Evolutionary conservation across 345 rosid species (phyloP).

Genomic region (Hypericum perforatum): DNA sequence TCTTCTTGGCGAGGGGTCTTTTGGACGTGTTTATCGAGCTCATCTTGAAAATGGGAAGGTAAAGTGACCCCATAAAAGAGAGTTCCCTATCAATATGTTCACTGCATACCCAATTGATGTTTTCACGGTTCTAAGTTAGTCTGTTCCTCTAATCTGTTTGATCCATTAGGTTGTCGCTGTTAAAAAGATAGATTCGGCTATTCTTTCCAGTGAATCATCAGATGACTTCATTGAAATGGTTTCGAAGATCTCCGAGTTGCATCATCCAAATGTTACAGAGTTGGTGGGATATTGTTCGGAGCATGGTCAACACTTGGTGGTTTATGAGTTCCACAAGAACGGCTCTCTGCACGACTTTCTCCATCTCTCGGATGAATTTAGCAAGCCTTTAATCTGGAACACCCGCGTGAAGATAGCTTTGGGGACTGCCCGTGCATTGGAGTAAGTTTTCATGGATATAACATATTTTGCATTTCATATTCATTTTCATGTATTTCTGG

Average conservation of each 20-base stretch:
- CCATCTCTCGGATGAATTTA: slow-evolving; percentile 68
- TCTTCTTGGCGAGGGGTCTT: slow-evolving; percentile 90
- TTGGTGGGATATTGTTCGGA: slow-evolving; percentile 94
- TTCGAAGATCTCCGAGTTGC: slow-evolving; percentile 67
- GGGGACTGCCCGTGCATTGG: slow-evolving; percentile 92
- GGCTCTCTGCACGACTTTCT: slow-evolving; percentile 82
- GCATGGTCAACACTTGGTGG: slow-evolving; percentile 83
- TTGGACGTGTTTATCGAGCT: slow-evolving; percentile 97
- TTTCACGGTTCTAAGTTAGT: too few species aligned
- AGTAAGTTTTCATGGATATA: slow-evolving; percentile 36
- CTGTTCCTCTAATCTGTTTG: neutral
- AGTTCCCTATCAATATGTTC: too few species aligned
- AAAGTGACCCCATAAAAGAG: slow-evolving; percentile 3
- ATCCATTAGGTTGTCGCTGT: slow-evolving; percentile 75
- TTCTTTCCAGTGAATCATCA: slow-evolving; percentile 50
- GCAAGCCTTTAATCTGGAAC: slow-evolving; percentile 92
- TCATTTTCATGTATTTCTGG: too few species aligned
- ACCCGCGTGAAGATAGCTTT: slow-evolving; percentile 89
- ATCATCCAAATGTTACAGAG: slow-evolving; percentile 84
- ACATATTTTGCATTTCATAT: too few species aligned
- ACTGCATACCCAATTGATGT: too few species aligned
- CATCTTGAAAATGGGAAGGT: slow-evolving; percentile 86
- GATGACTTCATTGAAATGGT: slow-evolving; percentile 75
- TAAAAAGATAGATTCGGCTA: slow-evolving; percentile 82
- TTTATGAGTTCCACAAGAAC: slow-evolving; percentile 76